These are phyloP conservation scores for Castanospermum australe DNA, from an alignment of 306 rosid species.

Conservation along the genomic window DNA sequence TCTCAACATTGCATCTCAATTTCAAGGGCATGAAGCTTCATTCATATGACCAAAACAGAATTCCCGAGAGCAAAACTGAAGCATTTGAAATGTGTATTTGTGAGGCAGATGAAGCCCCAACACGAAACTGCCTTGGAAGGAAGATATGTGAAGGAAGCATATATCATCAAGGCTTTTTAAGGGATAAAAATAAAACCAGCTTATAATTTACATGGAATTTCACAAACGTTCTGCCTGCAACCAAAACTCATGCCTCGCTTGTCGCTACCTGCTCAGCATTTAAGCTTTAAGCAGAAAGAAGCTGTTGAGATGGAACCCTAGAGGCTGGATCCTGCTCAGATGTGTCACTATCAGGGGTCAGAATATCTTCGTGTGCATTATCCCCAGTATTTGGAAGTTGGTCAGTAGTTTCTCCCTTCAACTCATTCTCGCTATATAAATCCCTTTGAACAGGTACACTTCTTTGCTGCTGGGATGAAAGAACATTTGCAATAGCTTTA, in stretches of 20 bases:
- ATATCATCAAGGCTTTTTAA: not conserved
- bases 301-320: conserved; percentile 16
- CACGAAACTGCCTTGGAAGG: not conserved
- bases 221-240: not conserved
- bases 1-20: not conserved
- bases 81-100: not conserved
- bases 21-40: not conserved
- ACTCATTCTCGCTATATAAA: conserved; percentile 62
- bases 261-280: conserved; percentile 5
- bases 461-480: conserved; percentile 77
- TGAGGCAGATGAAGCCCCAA: not conserved
- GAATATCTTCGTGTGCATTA: not conserved
- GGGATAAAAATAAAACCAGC: not conserved
- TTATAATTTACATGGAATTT: not conserved
- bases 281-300: not conserved
- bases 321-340: conserved; percentile 25
- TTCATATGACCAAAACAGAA: not conserved
- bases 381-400: conserved; percentile 23
- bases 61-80: not conserved
- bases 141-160: not conserved
- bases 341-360: not conserved
- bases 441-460: conserved; percentile 75
- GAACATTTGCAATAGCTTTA: conserved; percentile 76
- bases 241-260: conserved; percentile 18
- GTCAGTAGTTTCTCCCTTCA: conserved; percentile 46